Evolutionary conservation across 371 early-diverging fungal species (phyloP).

Genomic region (Rhizopus stolonifer): DNA sequence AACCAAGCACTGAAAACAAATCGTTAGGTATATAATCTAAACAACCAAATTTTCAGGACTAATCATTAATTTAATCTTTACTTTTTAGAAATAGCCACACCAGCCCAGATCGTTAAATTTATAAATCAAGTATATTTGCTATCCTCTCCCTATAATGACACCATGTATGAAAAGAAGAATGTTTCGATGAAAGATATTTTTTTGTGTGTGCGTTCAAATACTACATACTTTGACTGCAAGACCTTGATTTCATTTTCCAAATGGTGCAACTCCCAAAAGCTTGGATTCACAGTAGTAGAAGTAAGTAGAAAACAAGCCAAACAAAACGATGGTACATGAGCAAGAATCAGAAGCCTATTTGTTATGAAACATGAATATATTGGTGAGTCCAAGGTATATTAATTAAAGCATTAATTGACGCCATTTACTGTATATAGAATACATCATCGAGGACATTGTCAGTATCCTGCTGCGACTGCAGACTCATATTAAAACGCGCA

Average conservation of each 20-base stretch:
- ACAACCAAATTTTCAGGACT: not conserved
- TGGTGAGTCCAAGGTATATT: not conserved
- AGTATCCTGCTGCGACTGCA: conserved; percentile 1
- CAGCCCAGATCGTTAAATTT: conserved; percentile 7
- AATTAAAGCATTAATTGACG: conserved; percentile 1
- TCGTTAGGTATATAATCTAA: not conserved
- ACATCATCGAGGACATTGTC: conserved; percentile 1
- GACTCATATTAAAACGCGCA: conserved; percentile 1
- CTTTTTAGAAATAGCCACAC: not conserved
- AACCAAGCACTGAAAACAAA: not conserved
- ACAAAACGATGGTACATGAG: not conserved
- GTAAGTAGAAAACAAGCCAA: not conserved
- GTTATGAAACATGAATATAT: too few relatives aligned
- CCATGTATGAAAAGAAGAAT: conserved; percentile 5
- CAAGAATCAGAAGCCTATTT: not conserved
- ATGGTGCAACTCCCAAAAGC: conserved; percentile 4
- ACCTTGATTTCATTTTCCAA: conserved; percentile 5
- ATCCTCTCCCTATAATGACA: conserved; percentile 2
- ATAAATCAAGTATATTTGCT: conserved; percentile 8
- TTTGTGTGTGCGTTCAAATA: conserved; percentile 5
- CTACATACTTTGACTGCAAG: conserved; percentile 6
- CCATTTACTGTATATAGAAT: not conserved
- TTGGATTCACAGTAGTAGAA: not conserved
- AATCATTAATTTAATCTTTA: not conserved
- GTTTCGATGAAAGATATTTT: conserved; percentile 13